Conservation (phyloP, 768 basidiomycete species). For the Trametopsis cervina region DNA sequence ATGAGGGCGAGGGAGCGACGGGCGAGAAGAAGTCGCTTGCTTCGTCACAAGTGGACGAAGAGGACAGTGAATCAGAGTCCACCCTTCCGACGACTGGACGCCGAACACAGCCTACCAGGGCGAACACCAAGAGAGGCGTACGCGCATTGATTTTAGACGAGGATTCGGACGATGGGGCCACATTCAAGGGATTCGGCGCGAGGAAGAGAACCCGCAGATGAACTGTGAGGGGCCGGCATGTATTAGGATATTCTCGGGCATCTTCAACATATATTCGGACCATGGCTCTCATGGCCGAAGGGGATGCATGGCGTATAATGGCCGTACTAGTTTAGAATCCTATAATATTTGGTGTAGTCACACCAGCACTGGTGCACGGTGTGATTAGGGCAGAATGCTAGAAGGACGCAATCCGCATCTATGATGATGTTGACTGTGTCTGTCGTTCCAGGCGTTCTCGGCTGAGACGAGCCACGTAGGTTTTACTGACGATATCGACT, state of each 20-base stretch:
- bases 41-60: conserved; percentile 20
- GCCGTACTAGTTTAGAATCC: neutral
- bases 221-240: neutral
- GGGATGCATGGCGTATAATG: too few relatives aligned
- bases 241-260: neutral
- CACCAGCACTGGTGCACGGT: neutral
- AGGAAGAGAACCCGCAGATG: conserved; percentile 19
- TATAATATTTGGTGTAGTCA: neutral
- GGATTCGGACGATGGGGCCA: conserved; percentile 64
- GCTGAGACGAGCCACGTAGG: conserved; percentile 54
- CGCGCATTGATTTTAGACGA: conserved; percentile 38
- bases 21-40: conserved; percentile 8
- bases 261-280: too few relatives aligned
- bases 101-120: conserved; percentile 11
- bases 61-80: neutral
- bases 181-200: conserved; percentile 57
- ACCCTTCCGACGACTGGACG: conserved; percentile 21
- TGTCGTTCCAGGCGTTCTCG: conserved; percentile 35
- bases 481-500: conserved; percentile 76
- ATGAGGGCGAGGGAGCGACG: conserved; percentile 30
- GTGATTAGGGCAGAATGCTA: neutral
- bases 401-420: neutral
- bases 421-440: neutral
- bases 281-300: too few relatives aligned
- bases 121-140: neutral